Conservation (phyloP, 2,329 filamentous ascomycete species). For the Fusarium ramigenum region DNA sequence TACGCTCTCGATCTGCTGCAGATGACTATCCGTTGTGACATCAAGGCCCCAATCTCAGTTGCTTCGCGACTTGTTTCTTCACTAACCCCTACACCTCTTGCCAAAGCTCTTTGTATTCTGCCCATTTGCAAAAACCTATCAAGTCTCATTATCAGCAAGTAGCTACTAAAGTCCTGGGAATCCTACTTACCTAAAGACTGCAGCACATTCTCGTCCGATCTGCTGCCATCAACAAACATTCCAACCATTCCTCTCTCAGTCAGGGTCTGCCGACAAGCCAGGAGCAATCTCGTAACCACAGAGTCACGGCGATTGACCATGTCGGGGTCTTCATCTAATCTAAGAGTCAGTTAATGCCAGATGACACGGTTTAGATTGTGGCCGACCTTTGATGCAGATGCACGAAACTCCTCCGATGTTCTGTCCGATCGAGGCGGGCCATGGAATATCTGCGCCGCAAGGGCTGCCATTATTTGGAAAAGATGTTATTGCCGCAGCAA, state of each 20-base stretch:
- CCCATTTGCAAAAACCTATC: slow-evolving; percentile 67
- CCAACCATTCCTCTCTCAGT: slow-evolving; percentile 60
- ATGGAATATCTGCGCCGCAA: slow-evolving; percentile 62
- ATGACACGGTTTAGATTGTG: slow-evolving; percentile 1
- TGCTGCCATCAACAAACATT: slow-evolving; percentile 66
- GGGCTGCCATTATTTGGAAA: slow-evolving; percentile 57
- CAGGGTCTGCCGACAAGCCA: slow-evolving; percentile 60
- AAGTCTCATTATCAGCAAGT: slow-evolving; percentile 15
- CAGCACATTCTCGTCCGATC: slow-evolving; percentile 60
- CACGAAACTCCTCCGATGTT: slow-evolving; percentile 68
- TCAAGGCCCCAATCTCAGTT: too few relatives aligned
- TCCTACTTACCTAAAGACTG: slow-evolving; percentile 59
- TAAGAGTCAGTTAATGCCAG: slow-evolving; percentile 4
- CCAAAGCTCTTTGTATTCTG: slow-evolving; percentile 66
- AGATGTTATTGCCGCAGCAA: slow-evolving; percentile 66
- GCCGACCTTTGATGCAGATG: slow-evolving; percentile 66
- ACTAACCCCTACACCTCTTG: slow-evolving; percentile 9
- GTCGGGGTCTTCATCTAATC: slow-evolving; percentile 56
- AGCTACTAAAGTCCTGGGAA: neutral
- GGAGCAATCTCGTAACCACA: slow-evolving; percentile 63
- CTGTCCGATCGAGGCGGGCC: slow-evolving; percentile 60
- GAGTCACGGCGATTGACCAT: slow-evolving; percentile 57
- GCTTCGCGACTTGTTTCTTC: too few relatives aligned
- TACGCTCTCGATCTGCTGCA: too few relatives aligned
- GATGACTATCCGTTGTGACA: too few relatives aligned